These are phyloP conservation scores for Hanseniaspora pseudoguilliermondii DNA, from an alignment of 805 yeast genomes.

Conservation along the genomic window DNA sequence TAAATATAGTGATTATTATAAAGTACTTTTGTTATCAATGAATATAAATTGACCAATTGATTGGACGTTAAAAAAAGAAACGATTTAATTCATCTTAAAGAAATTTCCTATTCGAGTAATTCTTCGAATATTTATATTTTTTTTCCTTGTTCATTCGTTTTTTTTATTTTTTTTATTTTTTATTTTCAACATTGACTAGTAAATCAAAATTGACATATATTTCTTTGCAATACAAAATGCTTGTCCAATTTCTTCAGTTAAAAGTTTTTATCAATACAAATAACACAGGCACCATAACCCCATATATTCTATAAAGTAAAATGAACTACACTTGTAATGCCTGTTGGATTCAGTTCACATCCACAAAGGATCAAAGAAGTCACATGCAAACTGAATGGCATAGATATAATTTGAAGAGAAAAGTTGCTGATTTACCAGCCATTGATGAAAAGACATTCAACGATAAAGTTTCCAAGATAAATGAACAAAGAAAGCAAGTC, in stretches of 20 bases:
- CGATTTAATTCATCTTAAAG: not conserved
- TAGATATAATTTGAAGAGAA: slow-evolving; percentile 83
- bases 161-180: no score
- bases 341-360: slow-evolving; percentile 65
- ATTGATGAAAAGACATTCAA: slow-evolving; percentile 55
- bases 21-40: not conserved
- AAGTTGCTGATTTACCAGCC: slow-evolving; percentile 79
- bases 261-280: not conserved
- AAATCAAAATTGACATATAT: not conserved
- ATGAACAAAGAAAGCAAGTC: slow-evolving; percentile 14
- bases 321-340: slow-evolving; percentile 63
- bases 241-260: no score
- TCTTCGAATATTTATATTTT: not conserved
- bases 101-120: not conserved
- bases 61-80: not conserved
- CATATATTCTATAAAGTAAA: not conserved
- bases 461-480: slow-evolving; percentile 40
- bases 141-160: not conserved
- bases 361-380: slow-evolving; percentile 64
- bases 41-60: not conserved
- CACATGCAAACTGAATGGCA: slow-evolving; percentile 99
- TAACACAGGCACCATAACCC: not conserved
- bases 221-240: no score
- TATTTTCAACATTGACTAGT: not conserved
- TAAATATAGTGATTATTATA: no score